Percentiles rank a stretch among this genome's conserved stretches.
Evolutionary conservation across 768 basidiomycete genomes (phyloP).

Genomic region (Asterophora parasitica): DNA sequence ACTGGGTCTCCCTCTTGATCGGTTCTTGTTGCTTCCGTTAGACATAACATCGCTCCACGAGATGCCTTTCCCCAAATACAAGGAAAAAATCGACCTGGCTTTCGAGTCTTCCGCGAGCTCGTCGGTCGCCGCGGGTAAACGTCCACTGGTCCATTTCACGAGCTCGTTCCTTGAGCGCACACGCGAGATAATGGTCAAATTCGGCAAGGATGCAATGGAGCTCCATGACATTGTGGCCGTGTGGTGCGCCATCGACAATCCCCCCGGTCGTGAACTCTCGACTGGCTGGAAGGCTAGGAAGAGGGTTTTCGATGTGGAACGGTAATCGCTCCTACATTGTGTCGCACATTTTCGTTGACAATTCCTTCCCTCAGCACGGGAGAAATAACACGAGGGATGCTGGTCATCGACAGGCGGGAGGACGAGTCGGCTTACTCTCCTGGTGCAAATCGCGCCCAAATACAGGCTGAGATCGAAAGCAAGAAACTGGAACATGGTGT

Average conservation of each 20-base stretch:
- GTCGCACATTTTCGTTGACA: neutral
- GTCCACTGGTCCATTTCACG: slow-evolving; percentile 70
- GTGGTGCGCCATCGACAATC: slow-evolving; percentile 80
- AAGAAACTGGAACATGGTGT: slow-evolving; percentile 25
- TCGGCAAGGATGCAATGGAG: slow-evolving; percentile 83
- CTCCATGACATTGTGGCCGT: slow-evolving; percentile 87
- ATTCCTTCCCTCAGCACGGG: slow-evolving; percentile 38
- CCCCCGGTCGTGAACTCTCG: slow-evolving; percentile 38
- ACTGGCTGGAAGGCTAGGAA: slow-evolving; percentile 52
- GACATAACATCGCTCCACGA: slow-evolving; percentile 82
- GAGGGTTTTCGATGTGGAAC: slow-evolving; percentile 65
- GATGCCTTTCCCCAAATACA: slow-evolving; percentile 67
- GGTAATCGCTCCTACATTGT: slow-evolving; percentile 32
- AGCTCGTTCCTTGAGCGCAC: slow-evolving; percentile 74
- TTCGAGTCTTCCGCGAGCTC: slow-evolving; percentile 48
- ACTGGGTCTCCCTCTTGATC: slow-evolving; percentile 53
- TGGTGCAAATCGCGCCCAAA: slow-evolving; percentile 59
- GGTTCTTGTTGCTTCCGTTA: slow-evolving; percentile 67
- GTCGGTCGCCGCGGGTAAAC: slow-evolving; percentile 43
- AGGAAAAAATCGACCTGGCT: slow-evolving; percentile 49
- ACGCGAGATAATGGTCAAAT: slow-evolving; percentile 70
- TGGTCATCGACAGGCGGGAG: slow-evolving; percentile 74
- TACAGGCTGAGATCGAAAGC: slow-evolving; percentile 49
- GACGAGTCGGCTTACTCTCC: slow-evolving; percentile 61
- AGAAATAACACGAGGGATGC: slow-evolving; percentile 82